Evolutionary conservation across 495 filamentous ascomycete species (phyloP).

Genomic region (Hypoxylon rickii): DNA sequence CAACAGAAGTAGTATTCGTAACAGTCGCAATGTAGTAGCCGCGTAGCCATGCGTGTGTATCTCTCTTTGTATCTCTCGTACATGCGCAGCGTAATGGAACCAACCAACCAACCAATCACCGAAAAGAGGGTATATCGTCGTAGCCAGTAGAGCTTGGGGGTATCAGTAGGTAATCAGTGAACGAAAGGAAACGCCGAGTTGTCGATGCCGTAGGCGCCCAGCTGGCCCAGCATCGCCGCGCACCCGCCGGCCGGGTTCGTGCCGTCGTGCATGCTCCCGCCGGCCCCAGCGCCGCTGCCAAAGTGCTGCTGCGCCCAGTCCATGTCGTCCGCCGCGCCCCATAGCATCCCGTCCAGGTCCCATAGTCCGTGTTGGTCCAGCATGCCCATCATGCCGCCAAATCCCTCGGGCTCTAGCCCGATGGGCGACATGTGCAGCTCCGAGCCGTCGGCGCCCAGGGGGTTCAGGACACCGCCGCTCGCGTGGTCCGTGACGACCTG

Average conservation of each 20-base stretch:
- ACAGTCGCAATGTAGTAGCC: slow-evolving; percentile 14
- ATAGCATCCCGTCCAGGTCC: slow-evolving; percentile 61
- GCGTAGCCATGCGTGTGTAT: slow-evolving; percentile 28
- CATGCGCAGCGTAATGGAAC: neutral
- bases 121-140: no score
- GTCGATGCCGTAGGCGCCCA: slow-evolving; percentile 33
- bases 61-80: slow-evolving; percentile 10
- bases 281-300: slow-evolving; percentile 3
- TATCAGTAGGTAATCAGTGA: slow-evolving; percentile 19
- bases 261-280: slow-evolving; percentile 18
- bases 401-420: slow-evolving; percentile 55
- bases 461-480: slow-evolving; percentile 37
- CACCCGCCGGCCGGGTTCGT: slow-evolving; percentile 14
- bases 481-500: slow-evolving; percentile 45
- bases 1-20: neutral
- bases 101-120: slow-evolving; percentile 6
- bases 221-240: slow-evolving; percentile 25
- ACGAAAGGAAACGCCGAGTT: slow-evolving; percentile 33
- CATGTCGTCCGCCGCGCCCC: slow-evolving; percentile 47
- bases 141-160: no score
- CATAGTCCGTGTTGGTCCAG: slow-evolving; percentile 59
- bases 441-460: slow-evolving; percentile 34
- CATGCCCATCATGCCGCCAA: slow-evolving; percentile 57
- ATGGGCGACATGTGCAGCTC: slow-evolving; percentile 55
- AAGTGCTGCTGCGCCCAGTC: slow-evolving; percentile 40